Evolutionary conservation across 768 basidiomycete species (phyloP), one percentile per base, ranked within the genome.

Genomic region (Galerina sulciceps): DNA sequence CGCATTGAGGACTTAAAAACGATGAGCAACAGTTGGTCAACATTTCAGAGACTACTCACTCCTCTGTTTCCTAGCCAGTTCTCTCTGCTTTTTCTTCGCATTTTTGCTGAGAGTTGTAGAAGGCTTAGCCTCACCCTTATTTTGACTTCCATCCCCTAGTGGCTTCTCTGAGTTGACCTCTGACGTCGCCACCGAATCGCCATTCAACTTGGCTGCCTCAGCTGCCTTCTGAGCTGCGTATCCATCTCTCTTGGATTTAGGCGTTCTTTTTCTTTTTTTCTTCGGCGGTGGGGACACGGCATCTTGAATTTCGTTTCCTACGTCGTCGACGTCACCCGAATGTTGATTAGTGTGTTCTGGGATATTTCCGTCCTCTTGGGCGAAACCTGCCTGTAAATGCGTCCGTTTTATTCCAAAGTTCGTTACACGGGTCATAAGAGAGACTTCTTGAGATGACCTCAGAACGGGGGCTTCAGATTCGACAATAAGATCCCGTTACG

Each of bases 331-430:
- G 14, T 47, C 43, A 41, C 35, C 18, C 18, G 44, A 43, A 13
- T 15, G 6, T 14, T 20, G 35, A 8, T 43, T 22, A 36, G 46
- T 44, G 42, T 38, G 64, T 15, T 62, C 57, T 55, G 48, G 20
- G 23, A 34, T 11, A 17, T 15, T 18, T 26, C 49, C 37, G 36
- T 55, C 54, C 15, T 67, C 63, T 9, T 64, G 58, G 18, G 69
- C 65, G 62, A 89, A 84, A 0, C 83, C 85, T 13, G 90, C 87
- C 59, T 92, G 79, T 13, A 91, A 61, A 66, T 90, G 85, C 4
- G 85, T 87, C 49, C 91, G 76, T 69, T 93, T 93, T 53, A 82
- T 80, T n/a, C 86, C 87, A 70, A 92, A 81, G 64, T 85, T 86
- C 9, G 91, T 91, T 56, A 86, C 75, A 42, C 91, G 84, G 13